phyloP scores from a whole-genome alignment of 2,329 filamentous ascomycete genomes.

The Xylaria sp. region DNA sequence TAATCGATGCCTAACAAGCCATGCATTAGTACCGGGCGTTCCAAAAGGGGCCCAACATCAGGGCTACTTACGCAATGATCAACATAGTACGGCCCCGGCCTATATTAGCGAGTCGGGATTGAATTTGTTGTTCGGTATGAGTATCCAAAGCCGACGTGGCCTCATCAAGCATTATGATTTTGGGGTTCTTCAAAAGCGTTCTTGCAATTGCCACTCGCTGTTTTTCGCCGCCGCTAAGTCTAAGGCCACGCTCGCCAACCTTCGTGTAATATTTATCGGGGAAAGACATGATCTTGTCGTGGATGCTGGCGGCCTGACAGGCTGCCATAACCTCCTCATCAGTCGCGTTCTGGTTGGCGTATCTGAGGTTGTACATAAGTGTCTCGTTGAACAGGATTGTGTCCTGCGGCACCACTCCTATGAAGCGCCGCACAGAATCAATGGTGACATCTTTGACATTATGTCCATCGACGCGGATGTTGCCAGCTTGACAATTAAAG shows the following conservation, averaged over 20 bases:
- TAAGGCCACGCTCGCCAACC: slow-evolving; percentile 88
- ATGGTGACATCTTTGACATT: slow-evolving; percentile 90
- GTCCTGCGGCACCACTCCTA: slow-evolving; percentile 97
- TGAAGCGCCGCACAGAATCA: slow-evolving; percentile 88
- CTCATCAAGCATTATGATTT: slow-evolving; percentile 92
- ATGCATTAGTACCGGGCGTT: slow-evolving; percentile 38
- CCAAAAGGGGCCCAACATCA: not conserved
- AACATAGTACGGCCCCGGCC: slow-evolving; percentile 90
- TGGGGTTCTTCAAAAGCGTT: slow-evolving; percentile 90
- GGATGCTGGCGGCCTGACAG: slow-evolving; percentile 87
- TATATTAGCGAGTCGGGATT: slow-evolving; percentile 83
- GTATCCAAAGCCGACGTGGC: slow-evolving; percentile 92
- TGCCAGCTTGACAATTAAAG: slow-evolving; percentile 85
- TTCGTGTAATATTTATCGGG: slow-evolving; percentile 90
- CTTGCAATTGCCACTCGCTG: slow-evolving; percentile 93
- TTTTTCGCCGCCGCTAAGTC: slow-evolving; percentile 90
- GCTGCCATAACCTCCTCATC: slow-evolving; percentile 85
- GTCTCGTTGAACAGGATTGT: slow-evolving; percentile 95
- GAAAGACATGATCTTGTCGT: slow-evolving; percentile 90
- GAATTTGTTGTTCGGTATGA: slow-evolving; percentile 92
- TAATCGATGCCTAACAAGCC: slow-evolving; percentile 71
- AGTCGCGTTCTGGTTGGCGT: slow-evolving; percentile 83
- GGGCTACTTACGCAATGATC: slow-evolving; percentile 81
- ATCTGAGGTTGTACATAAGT: slow-evolving; percentile 93
- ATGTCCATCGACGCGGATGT: slow-evolving; percentile 84